These are phyloP conservation scores for Chloranthus sessilifolius DNA, from an alignment of 164 flowering plant species.

Conservation along the genomic window DNA sequence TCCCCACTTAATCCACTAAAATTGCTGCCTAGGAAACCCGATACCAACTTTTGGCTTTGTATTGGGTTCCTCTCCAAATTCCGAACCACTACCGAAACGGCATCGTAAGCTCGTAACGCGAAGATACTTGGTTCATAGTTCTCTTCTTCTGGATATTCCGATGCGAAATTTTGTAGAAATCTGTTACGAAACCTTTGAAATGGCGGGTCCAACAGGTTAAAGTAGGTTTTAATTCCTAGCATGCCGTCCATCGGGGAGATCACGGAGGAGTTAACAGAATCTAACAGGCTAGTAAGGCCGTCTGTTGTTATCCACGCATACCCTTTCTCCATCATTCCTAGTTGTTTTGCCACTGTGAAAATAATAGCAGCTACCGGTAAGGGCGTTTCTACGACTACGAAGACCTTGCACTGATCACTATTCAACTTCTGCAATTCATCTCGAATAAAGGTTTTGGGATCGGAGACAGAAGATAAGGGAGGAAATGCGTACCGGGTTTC, in stretches of 20 bases:
- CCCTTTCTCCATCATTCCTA: slow-evolving; percentile 17
- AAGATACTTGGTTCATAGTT: slow-evolving; percentile 16
- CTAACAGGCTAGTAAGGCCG: slow-evolving; percentile 4
- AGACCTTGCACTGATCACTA: slow-evolving; percentile 16
- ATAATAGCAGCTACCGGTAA: slow-evolving; percentile 10
- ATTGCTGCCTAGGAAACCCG: slow-evolving; percentile 3
- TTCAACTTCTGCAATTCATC: slow-evolving; percentile 13
- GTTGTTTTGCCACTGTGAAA: slow-evolving; percentile 24
- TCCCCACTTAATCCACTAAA: slow-evolving; percentile 20
- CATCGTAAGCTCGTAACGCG: slow-evolving; percentile 21
- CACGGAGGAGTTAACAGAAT: slow-evolving; percentile 9
- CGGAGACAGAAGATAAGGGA: slow-evolving; percentile 7
- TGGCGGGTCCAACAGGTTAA: not conserved
- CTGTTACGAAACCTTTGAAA: slow-evolving; percentile 1
- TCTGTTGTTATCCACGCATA: slow-evolving; percentile 17
- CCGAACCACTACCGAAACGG: slow-evolving; percentile 3
- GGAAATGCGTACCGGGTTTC: slow-evolving; percentile 19
- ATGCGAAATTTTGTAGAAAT: slow-evolving; percentile 7
- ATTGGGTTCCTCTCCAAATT: slow-evolving; percentile 1
- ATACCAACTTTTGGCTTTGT: not conserved
- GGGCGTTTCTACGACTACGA: slow-evolving; percentile 18
- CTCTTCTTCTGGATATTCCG: slow-evolving; percentile 16
- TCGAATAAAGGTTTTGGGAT: slow-evolving; percentile 12
- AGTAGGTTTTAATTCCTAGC: slow-evolving; percentile 17
- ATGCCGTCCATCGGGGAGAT: slow-evolving; percentile 21